Conservation (phyloP, 768 basidiomycete genomes). For the Trametes cinnabarina region DNA sequence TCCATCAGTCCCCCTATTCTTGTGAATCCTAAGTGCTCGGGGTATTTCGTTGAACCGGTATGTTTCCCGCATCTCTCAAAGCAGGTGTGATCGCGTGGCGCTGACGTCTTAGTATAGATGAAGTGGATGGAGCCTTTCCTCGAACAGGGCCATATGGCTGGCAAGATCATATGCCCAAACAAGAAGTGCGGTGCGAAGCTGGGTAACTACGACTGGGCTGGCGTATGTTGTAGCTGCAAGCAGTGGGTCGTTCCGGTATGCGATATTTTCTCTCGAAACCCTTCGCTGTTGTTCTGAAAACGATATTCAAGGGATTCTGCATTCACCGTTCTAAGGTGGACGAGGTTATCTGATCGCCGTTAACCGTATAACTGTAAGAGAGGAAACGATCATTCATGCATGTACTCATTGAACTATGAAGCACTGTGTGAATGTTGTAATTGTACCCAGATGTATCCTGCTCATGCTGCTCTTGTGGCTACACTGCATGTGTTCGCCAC, state of each 20-base stretch:
- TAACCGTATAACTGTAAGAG: constrained; percentile 13
- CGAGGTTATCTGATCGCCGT: too few relatives aligned
- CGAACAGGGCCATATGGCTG: constrained; percentile 69
- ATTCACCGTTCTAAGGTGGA: constrained; percentile 55
- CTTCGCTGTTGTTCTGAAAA: not conserved
- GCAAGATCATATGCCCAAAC: constrained; percentile 92
- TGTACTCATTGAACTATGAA: too few relatives aligned
- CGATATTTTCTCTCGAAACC: constrained; percentile 9
- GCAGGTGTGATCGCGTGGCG: too few relatives aligned
- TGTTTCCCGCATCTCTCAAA: constrained; percentile 30
- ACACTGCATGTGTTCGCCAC: too few relatives aligned
- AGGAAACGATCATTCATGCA: too few relatives aligned
- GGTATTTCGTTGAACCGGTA: constrained; percentile 96
- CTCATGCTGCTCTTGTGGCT: too few relatives aligned
- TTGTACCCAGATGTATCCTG: too few relatives aligned
- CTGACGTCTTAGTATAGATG: constrained; percentile 47
- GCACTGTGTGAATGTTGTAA: too few relatives aligned
- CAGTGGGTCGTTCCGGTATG: constrained; percentile 90
- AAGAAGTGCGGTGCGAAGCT: constrained; percentile 87
- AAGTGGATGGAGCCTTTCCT: constrained; percentile 94
- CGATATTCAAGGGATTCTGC: constrained; percentile 45
- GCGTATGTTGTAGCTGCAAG: constrained; percentile 86
- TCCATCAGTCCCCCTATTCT: constrained; percentile 60
- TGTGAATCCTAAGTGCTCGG: constrained; percentile 82
- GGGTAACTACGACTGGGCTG: constrained; percentile 97